These are phyloP conservation scores for Geotrichum europaeum DNA, from an alignment of 1,139 yeast species.

Conservation along the genomic window DNA sequence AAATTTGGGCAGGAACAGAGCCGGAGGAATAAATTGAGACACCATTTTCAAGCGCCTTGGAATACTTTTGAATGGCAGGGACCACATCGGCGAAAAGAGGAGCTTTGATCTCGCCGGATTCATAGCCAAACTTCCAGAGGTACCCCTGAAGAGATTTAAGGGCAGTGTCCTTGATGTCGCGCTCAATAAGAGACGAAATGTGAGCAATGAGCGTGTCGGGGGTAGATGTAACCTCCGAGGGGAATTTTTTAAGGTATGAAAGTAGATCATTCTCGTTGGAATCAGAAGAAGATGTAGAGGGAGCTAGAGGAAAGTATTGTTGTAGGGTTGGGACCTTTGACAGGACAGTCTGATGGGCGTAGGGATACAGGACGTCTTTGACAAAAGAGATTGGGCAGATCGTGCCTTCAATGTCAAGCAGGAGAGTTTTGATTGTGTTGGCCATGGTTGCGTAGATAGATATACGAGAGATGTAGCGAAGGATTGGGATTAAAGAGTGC, in stretches of 20 bases:
- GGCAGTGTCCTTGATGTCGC: conserved; percentile 71
- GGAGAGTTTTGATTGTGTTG: conserved; percentile 31
- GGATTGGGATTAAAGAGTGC: too few relatives aligned
- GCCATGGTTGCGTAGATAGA: neutral
- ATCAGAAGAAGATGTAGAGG: conserved; percentile 8
- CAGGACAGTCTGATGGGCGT: conserved; percentile 30
- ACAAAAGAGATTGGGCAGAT: conserved; percentile 87
- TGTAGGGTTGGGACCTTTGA: conserved; percentile 17
- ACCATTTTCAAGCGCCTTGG: conserved; percentile 14
- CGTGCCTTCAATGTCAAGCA: conserved; percentile 86
- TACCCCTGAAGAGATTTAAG: conserved; percentile 77
- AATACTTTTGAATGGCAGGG: conserved; percentile 44
- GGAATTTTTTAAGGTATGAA: conserved; percentile 43
- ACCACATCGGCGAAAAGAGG: conserved; percentile 76
- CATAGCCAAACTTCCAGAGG: conserved; percentile 78
- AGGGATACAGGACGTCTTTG: conserved; percentile 55
- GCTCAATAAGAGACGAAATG: conserved; percentile 50
- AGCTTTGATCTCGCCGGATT: conserved; percentile 63
- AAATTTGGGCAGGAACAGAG: conserved; percentile 75
- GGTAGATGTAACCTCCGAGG: conserved; percentile 32
- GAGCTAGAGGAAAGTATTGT: conserved; percentile 13
- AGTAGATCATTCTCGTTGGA: conserved; percentile 12
- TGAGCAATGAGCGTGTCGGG: conserved; percentile 39
- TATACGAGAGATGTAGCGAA: neutral
- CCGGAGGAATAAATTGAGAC: conserved; percentile 89